Percentiles rank a stretch among this genome's conserved stretches.
Evolutionary conservation across 2,329 filamentous ascomycete species (phyloP).

Genomic region (Cladophialophora psammophila): DNA sequence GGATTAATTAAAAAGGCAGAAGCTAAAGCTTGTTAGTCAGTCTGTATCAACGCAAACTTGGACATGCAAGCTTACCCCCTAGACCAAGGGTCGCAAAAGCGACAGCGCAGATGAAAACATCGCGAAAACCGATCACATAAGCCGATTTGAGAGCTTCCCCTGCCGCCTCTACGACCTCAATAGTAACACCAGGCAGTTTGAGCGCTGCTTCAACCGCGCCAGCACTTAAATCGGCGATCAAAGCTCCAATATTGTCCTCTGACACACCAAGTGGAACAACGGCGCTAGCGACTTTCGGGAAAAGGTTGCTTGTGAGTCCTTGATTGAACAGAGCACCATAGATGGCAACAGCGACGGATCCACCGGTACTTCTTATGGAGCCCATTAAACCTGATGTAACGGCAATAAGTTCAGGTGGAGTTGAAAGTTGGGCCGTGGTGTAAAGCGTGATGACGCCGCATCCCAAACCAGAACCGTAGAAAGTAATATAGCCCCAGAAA

Average conservation of each 20-base stretch:
- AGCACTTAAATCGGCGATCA: slow-evolving; percentile 23
- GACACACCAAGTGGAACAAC: slow-evolving; percentile 30
- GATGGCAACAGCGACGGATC: slow-evolving; percentile 29
- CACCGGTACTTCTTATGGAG: slow-evolving; percentile 28
- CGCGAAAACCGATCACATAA: slow-evolving; percentile 20
- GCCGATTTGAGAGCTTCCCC: slow-evolving; percentile 25
- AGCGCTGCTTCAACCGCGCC: slow-evolving; percentile 10
- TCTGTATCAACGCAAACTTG: neutral
- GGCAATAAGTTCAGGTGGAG: slow-evolving; percentile 31
- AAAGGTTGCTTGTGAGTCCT: slow-evolving; percentile 23
- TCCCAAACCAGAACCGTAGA: slow-evolving; percentile 30
- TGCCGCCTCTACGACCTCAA: slow-evolving; percentile 24
- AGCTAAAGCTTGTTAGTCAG: slow-evolving; percentile 11
- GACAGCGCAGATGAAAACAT: slow-evolving; percentile 11
- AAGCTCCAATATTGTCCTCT: slow-evolving; percentile 6
- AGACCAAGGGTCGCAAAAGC: slow-evolving; percentile 15
- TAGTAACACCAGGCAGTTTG: slow-evolving; percentile 25
- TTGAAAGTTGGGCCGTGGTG: slow-evolving; percentile 30
- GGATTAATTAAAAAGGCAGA: slow-evolving; percentile 13
- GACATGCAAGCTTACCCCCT: slow-evolving; percentile 6
- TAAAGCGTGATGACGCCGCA: slow-evolving; percentile 27
- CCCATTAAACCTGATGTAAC: slow-evolving; percentile 30
- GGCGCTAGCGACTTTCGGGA: slow-evolving; percentile 26
- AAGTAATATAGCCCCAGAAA: slow-evolving; percentile 31
- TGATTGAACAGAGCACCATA: slow-evolving; percentile 29